Percentiles rank a stretch among this genome's conserved stretches.
These are phyloP conservation scores for Antitrichia curtipendula DNA, from an alignment of 225 moss, liverwort and hornwort genomes.

Conservation along the genomic window DNA sequence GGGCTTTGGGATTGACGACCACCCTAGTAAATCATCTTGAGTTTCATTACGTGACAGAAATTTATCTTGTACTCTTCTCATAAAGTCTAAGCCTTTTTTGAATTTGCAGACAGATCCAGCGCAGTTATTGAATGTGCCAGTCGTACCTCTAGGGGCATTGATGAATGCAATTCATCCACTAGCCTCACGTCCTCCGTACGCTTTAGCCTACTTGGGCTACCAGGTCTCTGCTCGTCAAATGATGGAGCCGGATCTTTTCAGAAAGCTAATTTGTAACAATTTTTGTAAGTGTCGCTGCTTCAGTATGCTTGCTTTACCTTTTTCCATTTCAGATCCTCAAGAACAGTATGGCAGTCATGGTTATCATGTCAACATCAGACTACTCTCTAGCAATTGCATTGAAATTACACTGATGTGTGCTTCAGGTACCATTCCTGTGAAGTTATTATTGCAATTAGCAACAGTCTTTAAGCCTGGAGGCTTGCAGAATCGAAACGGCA, in stretches of 20 bases:
- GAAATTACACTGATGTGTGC: neutral
- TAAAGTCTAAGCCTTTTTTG: neutral
- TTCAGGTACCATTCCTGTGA: slow-evolving; percentile 86
- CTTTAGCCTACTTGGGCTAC: slow-evolving; percentile 84
- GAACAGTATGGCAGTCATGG: neutral
- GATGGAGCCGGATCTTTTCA: slow-evolving; percentile 75
- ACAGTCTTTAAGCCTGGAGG: slow-evolving; percentile 89
- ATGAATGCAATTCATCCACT: slow-evolving; percentile 85
- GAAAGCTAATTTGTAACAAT: slow-evolving; percentile 71
- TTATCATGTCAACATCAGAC: neutral
- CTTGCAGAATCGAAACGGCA: slow-evolving; percentile 64
- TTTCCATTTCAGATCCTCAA: neutral
- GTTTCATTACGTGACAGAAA: neutral
- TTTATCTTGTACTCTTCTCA: neutral
- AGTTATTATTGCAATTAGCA: slow-evolving; percentile 72
- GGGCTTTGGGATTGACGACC: neutral
- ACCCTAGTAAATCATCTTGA: neutral
- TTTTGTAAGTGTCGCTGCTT: slow-evolving; percentile 48
- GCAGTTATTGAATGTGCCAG: slow-evolving; percentile 72
- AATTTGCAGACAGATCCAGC: slow-evolving; percentile 80
- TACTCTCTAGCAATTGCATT: neutral
- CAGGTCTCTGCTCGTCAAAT: slow-evolving; percentile 75
- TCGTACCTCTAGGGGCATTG: slow-evolving; percentile 76
- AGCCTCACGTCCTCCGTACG: slow-evolving; percentile 75
- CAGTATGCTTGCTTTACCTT: neutral